phyloP scores from a whole-genome alignment of 805 yeast species.

The Saturnispora saitoi region DNA sequence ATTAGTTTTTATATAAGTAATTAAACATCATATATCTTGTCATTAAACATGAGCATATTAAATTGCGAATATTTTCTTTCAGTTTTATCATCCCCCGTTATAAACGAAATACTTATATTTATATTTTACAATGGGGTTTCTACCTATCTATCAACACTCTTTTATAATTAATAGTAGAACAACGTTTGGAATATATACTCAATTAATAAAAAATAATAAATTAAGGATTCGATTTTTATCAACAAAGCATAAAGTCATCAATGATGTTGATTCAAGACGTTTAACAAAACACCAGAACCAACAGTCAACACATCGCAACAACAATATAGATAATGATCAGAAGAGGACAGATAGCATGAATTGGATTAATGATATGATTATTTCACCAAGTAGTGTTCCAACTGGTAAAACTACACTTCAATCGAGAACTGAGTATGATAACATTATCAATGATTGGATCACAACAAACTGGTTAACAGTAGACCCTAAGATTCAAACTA shows the following conservation, averaged over 20 bases:
- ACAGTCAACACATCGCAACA: not conserved
- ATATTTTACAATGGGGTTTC: not conserved
- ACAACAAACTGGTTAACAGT: slow-evolving; percentile 17
- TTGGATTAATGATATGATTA: not conserved
- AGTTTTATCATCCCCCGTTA: not conserved
- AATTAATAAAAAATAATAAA: not conserved
- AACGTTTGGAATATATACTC: not conserved
- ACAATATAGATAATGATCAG: not conserved
- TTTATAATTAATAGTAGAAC: not conserved
- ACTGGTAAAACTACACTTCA: slow-evolving; percentile 11
- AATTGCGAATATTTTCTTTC: not conserved
- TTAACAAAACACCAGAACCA: not conserved
- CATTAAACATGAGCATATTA: not conserved
- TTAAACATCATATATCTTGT: not conserved
- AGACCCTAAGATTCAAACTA: slow-evolving; percentile 11
- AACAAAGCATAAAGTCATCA: not conserved
- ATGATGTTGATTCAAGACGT: not conserved
- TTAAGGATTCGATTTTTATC: not conserved
- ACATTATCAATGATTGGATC: slow-evolving; percentile 21
- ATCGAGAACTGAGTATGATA: slow-evolving; percentile 19
- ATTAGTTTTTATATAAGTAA: not conserved
- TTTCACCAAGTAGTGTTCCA: not conserved
- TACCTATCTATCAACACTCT: not conserved
- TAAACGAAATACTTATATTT: not conserved
- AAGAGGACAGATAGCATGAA: not conserved